Conservation (phyloP, 2,329 filamentous ascomycete species). For the Aspergillus sp. region DNA sequence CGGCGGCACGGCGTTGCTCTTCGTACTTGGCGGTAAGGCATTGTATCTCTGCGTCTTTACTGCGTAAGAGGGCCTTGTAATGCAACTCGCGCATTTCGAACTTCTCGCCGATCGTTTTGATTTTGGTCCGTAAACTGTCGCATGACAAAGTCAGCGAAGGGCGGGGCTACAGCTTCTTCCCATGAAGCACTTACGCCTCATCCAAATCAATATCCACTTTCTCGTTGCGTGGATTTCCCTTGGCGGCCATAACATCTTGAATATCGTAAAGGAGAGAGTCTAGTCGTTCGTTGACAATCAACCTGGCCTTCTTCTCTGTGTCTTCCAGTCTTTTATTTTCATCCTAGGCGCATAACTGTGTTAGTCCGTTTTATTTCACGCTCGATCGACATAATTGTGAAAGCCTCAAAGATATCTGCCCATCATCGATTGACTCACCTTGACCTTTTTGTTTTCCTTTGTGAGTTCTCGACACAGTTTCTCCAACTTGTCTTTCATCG, state of each 20-base stretch:
- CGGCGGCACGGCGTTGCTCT: conserved; percentile 79
- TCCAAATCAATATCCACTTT: conserved; percentile 81
- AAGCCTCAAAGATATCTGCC: neutral
- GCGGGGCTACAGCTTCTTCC: conserved; percentile 4
- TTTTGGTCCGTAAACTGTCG: conserved; percentile 56
- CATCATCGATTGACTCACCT: conserved; percentile 51
- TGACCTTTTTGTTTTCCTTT: conserved; percentile 96
- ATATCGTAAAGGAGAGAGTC: conserved; percentile 73
- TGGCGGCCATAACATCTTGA: conserved; percentile 79
- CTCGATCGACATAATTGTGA: neutral
- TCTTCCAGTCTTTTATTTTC: conserved; percentile 90
- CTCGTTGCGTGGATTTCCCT: conserved; percentile 71
- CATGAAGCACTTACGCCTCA: conserved; percentile 59
- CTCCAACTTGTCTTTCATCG: conserved; percentile 91
- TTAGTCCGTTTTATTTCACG: neutral
- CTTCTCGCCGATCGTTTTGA: conserved; percentile 91
- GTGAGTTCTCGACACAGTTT: conserved; percentile 92
- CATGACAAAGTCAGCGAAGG: conserved; percentile 10
- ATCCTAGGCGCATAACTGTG: conserved; percentile 46
- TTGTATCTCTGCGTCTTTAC: conserved; percentile 92
- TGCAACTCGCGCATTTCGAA: conserved; percentile 93
- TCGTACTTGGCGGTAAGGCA: conserved; percentile 83
- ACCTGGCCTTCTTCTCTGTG: conserved; percentile 71
- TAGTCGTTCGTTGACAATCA: conserved; percentile 77
- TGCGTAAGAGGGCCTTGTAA: conserved; percentile 83